Evolutionary conservation across 1,139 yeast genomes (phyloP).

Genomic region (Hansenula anomala): DNA sequence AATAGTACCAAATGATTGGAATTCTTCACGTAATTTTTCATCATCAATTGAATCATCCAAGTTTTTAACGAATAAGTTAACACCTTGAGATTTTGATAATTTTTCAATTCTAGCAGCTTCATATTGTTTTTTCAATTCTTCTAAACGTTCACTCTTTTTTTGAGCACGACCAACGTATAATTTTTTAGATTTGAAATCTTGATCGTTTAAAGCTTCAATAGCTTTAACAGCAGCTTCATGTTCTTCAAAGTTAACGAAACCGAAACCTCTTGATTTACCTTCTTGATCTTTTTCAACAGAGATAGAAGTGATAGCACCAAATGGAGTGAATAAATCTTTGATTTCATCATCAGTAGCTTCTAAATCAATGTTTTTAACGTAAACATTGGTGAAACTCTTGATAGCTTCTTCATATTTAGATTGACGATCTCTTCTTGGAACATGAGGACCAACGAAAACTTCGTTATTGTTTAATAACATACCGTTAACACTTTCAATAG

Average conservation of each 20-base stretch:
- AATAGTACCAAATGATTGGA: slow-evolving; percentile 89
- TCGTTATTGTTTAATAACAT: slow-evolving; percentile 97
- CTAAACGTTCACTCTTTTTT: slow-evolving; percentile 97
- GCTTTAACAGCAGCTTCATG: slow-evolving; percentile 91
- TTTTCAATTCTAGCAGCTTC: slow-evolving; percentile 92
- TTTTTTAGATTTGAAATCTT: slow-evolving; percentile 78
- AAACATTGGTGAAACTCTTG: slow-evolving; percentile 93
- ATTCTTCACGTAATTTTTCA: slow-evolving; percentile 88
- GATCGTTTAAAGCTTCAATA: slow-evolving; percentile 87
- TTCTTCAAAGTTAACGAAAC: slow-evolving; percentile 84
- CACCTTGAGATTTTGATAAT: slow-evolving; percentile 94
- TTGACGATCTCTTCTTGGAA: slow-evolving; percentile 92
- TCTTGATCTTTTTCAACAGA: slow-evolving; percentile 78
- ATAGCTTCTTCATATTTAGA: slow-evolving; percentile 88
- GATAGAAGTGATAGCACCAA: slow-evolving; percentile 82
- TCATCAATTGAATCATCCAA: slow-evolving; percentile 91
- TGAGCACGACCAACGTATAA: slow-evolving; percentile 98
- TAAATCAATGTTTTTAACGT: slow-evolving; percentile 81
- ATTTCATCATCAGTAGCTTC: slow-evolving; percentile 74
- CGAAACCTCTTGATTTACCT: slow-evolving; percentile 93
- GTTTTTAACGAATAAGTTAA: slow-evolving; percentile 94
- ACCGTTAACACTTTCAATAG: slow-evolving; percentile 97
- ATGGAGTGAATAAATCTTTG: slow-evolving; percentile 63
- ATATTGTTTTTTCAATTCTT: slow-evolving; percentile 93
- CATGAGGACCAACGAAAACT: slow-evolving; percentile 94